A percentile compares a stretch with the other conserved stretches of the same genome.
These are phyloP conservation scores for Lichtheimia ramosa DNA, from an alignment of 371 early-diverging fungal genomes.

Conservation along the genomic window DNA sequence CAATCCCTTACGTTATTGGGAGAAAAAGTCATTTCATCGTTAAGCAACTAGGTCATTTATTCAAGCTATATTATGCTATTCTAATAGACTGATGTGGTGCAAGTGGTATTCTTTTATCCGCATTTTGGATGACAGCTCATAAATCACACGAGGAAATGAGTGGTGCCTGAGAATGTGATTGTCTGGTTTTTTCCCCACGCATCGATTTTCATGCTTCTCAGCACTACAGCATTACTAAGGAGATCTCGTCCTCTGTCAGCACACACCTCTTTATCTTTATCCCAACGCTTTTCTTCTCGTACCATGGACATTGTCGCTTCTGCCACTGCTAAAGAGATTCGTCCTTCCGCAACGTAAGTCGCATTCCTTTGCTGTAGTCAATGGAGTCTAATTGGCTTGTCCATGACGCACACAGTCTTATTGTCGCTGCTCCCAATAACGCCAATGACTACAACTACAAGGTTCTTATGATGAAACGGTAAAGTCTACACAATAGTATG, in stretches of 20 bases:
- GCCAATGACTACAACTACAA: constrained; percentile 43
- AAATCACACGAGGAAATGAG: no score
- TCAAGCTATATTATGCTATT: no score
- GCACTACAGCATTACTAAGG: no score
- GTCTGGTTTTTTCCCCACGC: no score
- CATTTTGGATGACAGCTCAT: no score
- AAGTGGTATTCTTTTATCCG: background rate
- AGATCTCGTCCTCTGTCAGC: no score
- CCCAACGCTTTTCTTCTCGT: no score
- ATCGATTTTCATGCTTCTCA: no score
- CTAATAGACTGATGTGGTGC: no score
- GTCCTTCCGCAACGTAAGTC: constrained; percentile 30
- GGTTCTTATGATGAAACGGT: constrained; percentile 63
- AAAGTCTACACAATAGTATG: background rate
- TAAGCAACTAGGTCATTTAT: no score
- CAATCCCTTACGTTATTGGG: background rate
- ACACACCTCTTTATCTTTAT: no score
- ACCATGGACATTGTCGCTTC: constrained; percentile 11
- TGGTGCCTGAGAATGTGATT: no score
- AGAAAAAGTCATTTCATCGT: background rate
- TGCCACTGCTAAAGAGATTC: constrained; percentile 15
- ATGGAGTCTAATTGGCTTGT: background rate
- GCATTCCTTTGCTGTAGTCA: background rate
- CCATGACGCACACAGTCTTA: constrained; percentile 24
- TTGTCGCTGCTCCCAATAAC: constrained; percentile 52